A percentile compares a stretch with the other conserved stretches of the same genome.
phyloP scores from a whole-genome alignment of 495 filamentous ascomycete genomes.

The Polyplosphaeria fusca region DNA sequence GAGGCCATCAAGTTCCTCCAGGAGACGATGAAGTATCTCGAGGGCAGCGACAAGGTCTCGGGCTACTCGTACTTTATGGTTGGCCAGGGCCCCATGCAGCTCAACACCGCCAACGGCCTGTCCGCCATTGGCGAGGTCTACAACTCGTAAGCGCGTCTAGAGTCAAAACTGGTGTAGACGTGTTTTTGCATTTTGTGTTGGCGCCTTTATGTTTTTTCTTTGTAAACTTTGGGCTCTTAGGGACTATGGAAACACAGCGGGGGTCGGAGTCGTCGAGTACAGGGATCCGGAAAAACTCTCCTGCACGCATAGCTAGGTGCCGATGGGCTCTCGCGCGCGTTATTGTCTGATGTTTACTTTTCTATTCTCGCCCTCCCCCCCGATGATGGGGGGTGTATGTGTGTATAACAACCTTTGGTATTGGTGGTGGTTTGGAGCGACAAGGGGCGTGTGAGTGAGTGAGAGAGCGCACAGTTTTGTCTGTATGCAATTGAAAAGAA shows the following conservation, averaged over 20 bases:
- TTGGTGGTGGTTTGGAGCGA: no score
- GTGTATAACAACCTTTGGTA: no score
- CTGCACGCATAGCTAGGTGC: background rate
- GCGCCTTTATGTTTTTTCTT: background rate
- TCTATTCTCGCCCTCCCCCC: background rate
- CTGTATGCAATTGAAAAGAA: no score
- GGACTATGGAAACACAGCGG: no score
- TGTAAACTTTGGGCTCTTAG: background rate
- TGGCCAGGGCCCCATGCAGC: conserved; percentile 9
- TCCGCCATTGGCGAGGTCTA: conserved; percentile 19
- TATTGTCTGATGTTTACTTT: background rate
- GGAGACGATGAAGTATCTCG: conserved; percentile 62
- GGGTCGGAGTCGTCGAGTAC: no score
- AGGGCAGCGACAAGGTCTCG: conserved; percentile 61
- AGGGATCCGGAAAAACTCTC: background rate
- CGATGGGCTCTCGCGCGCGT: background rate
- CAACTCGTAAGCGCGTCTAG: background rate
- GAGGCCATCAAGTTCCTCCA: conserved; percentile 56
- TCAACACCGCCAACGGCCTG: conserved; percentile 8
- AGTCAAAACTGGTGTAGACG: background rate
- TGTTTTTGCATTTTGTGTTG: background rate
- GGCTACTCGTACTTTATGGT: conserved; percentile 82
- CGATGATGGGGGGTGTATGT: no score
- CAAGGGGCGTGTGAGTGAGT: no score
- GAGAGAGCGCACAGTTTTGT: no score